phyloP scores from a whole-genome alignment of 257 asterid species.

The Primulina huaijiensis region DNA sequence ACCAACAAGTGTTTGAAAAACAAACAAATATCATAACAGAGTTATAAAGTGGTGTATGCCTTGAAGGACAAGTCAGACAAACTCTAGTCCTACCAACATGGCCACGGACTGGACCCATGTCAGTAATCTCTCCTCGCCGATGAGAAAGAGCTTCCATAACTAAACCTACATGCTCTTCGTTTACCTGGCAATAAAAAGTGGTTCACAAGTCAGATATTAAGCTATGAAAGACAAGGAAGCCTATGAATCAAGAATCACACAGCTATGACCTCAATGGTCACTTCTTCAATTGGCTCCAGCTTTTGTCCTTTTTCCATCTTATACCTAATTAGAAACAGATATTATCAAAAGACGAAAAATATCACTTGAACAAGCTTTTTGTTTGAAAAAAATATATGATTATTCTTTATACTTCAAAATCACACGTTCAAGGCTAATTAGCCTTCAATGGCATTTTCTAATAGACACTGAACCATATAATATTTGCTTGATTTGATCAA shows the following conservation, averaged over 20 bases:
- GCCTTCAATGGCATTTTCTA: not conserved
- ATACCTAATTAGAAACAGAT: constrained; percentile 53
- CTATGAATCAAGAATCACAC: constrained; percentile 10
- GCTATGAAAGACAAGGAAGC: constrained; percentile 16
- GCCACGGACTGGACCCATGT: constrained; percentile 99
- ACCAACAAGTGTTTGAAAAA: not conserved
- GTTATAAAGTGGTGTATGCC: constrained; percentile 43
- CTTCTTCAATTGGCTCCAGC: constrained; percentile 99
- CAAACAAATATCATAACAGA: constrained; percentile 6
- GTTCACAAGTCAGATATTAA: constrained; percentile 24
- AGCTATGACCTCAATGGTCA: constrained; percentile 79
- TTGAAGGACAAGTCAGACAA: constrained; percentile 91
- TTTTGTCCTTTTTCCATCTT: constrained; percentile 67
- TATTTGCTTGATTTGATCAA: not conserved
- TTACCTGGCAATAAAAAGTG: constrained; percentile 49
- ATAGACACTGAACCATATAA: not conserved
- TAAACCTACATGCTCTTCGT: constrained; percentile 94
- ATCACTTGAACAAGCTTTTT: not conserved
- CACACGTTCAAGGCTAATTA: not conserved
- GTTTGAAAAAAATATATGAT: constrained; percentile 12
- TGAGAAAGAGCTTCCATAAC: constrained; percentile 97
- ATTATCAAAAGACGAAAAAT: not conserved
- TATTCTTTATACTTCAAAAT: not conserved
- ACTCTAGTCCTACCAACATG: constrained; percentile 81
- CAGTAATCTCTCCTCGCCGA: constrained; percentile 82